Base-by-base conservation (phyloP, 208 protist genomes). In the Porcisia hertigi region DNA sequence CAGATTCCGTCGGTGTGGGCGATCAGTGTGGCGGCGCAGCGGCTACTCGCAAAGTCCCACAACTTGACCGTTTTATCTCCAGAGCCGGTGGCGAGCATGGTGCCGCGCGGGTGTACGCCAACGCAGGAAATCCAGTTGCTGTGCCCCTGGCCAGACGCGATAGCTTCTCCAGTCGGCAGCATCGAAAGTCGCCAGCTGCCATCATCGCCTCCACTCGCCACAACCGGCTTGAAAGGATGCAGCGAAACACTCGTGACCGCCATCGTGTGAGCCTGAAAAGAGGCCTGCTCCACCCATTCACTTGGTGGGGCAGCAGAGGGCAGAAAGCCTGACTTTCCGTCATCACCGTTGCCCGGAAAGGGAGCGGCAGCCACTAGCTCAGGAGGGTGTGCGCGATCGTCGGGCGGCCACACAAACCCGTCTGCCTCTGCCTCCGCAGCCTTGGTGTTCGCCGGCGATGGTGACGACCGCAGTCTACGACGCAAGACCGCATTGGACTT, bases 41-140 rank as follows among this genome's bases (percentile, higher is more conserved):
- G 84, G 64, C 90, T 92, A 73, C 71, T 96, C 47, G 87, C 87
- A 69, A 99, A 98, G 84, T 99, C 97, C 98, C 98, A 99, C 36
- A 99, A 69, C 86, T 98, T 98, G 55, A 99, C 92, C 4, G 97
- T 98, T 77, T 97, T 94, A 78, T 99, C 98, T 14, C 97, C 98
- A n/a, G 95, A 98, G 20, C 83, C 88, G 14, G 98, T 99, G 4
- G 95, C 98, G 12, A 98, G 83, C 86, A 98, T 96, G n/a, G 95
- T 96, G 60, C 98, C 97, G 59, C 83, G 82, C 1, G 96, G 94
- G 80, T 97, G 89, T 82, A 98, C 94, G n/a, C 83, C 90, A 39
- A 97, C 79, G 71, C 86, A 78, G 34, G 91, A 83, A 54, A 98
- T 82, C 97, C 97, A 99, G 81, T 97, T 98, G 72, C 86, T 83